Evolutionary conservation across 495 filamentous ascomycete genomes (phyloP).

Genomic region (Letharia lupina): DNA sequence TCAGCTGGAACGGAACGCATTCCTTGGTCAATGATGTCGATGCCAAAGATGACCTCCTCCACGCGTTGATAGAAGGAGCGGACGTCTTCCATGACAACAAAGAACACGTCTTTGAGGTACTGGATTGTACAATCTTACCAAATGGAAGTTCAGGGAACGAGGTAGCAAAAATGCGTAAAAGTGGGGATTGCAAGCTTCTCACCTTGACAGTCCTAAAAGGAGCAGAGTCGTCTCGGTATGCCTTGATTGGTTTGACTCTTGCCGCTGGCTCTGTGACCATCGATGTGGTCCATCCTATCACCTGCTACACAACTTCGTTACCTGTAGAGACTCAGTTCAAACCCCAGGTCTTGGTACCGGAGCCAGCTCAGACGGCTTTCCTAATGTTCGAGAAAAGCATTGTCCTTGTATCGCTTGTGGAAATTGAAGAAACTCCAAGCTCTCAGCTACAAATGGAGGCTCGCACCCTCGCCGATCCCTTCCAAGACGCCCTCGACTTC

Average conservation of each 20-base stretch:
- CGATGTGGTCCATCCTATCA: conserved; percentile 52
- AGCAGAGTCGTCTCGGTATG: conserved; percentile 35
- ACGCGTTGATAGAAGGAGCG: conserved; percentile 19
- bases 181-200: conserved; percentile 26
- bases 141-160: conserved; percentile 24
- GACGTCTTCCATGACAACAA: conserved; percentile 14
- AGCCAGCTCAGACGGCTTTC: conserved; percentile 71
- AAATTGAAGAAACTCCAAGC: conserved; percentile 52
- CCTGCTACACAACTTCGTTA: conserved; percentile 47
- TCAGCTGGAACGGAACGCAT: conserved; percentile 70
- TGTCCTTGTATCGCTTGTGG: conserved; percentile 61
- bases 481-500: conserved; percentile 80
- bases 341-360: conserved; percentile 69
- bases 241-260: conserved; percentile 40
- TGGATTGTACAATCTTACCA: conserved; percentile 39
- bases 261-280: conserved; percentile 29
- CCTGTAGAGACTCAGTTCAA: conserved; percentile 35
- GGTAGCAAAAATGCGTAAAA: conserved; percentile 21
- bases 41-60: conserved; percentile 35
- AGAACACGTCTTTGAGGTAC: conserved; percentile 28
- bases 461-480: conserved; percentile 48
- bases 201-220: conserved; percentile 28
- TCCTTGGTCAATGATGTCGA: conserved; percentile 46
- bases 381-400: conserved; percentile 68
- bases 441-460: conserved; percentile 61